Evolutionary conservation across 2,329 filamentous ascomycete species (phyloP).

Genomic region (Fusarium bactridioides): DNA sequence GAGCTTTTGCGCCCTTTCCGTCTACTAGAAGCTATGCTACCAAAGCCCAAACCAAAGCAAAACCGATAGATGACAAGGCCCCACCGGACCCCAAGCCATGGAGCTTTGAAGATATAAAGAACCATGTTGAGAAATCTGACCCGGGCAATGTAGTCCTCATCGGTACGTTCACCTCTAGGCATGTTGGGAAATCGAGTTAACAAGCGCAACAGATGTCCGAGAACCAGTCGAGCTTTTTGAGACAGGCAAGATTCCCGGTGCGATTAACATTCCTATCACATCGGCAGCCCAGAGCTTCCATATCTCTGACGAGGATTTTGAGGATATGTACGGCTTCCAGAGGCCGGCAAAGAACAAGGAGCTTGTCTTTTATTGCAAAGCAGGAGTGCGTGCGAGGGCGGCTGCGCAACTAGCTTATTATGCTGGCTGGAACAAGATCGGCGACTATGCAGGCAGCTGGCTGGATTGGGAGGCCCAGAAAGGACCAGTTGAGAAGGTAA

Average conservation of each 20-base stretch:
- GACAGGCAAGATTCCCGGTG: conserved; percentile 78
- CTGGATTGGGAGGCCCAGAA: conserved; percentile 81
- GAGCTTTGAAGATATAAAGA: conserved; percentile 59
- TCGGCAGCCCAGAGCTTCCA: conserved; percentile 82
- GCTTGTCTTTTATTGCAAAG: conserved; percentile 91
- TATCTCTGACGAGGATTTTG: conserved; percentile 79
- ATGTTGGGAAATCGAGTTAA: not conserved
- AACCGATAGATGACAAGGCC: not conserved
- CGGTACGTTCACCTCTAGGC: conserved; percentile 47
- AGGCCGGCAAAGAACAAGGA: conserved; percentile 66
- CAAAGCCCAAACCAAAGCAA: not conserved
- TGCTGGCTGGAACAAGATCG: conserved; percentile 76
- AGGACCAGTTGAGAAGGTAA: conserved; percentile 58
- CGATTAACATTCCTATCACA: conserved; percentile 83
- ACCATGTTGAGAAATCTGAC: conserved; percentile 42
- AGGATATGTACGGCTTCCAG: conserved; percentile 79
- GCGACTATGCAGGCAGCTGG: conserved; percentile 80
- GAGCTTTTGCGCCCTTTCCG: conserved; percentile 7
- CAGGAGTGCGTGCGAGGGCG: conserved; percentile 81
- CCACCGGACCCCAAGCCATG: conserved; percentile 51
- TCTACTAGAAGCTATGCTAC: conserved; percentile 17
- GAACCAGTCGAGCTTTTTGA: conserved; percentile 72
- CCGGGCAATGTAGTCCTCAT: conserved; percentile 52
- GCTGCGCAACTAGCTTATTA: conserved; percentile 80
- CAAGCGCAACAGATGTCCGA: conserved; percentile 66